Percentiles rank a stretch among this genome's conserved stretches.
These are phyloP conservation scores for Mortierella sp. DNA, from an alignment of 371 early-diverging fungal species.

Conservation along the genomic window DNA sequence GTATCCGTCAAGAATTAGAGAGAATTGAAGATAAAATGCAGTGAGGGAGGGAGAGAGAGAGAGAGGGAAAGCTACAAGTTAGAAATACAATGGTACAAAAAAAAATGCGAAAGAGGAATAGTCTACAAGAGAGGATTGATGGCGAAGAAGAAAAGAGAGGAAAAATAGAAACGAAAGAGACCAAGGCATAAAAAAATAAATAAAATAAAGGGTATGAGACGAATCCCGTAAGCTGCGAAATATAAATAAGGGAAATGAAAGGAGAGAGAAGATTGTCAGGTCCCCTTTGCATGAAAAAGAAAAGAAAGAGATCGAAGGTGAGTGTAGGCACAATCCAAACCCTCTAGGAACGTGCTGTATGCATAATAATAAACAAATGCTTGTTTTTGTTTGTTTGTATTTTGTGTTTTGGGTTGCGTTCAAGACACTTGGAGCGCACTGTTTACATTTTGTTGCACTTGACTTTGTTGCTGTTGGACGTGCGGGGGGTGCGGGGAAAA, in stretches of 20 bases:
- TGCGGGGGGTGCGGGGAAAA: not conserved
- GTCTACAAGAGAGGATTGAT: slow-evolving; percentile 1
- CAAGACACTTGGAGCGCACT: not conserved
- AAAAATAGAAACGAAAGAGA: not conserved
- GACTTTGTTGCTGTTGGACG: not conserved
- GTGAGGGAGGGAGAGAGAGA: not conserved
- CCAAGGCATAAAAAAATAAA: not conserved
- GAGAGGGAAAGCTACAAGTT: not conserved
- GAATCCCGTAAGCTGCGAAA: not conserved
- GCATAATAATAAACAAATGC: not conserved
- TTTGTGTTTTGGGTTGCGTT: not conserved
- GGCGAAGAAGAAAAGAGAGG: not conserved
- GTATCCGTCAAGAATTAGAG: too few relatives aligned
- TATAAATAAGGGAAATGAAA: too few relatives aligned
- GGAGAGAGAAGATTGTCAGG: not conserved
- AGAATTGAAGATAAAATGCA: not conserved
- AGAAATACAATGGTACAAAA: not conserved
- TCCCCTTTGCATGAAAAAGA: not conserved
- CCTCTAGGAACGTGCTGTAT: not conserved
- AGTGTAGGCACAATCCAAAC: not conserved
- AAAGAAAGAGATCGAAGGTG: not conserved
- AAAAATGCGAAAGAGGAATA: not conserved
- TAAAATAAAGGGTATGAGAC: not conserved
- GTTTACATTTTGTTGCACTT: not conserved
- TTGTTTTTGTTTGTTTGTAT: not conserved